Base-by-base conservation (phyloP, 2,329 filamentous ascomycete genomes). In the Delphinella strobiligena region DNA sequence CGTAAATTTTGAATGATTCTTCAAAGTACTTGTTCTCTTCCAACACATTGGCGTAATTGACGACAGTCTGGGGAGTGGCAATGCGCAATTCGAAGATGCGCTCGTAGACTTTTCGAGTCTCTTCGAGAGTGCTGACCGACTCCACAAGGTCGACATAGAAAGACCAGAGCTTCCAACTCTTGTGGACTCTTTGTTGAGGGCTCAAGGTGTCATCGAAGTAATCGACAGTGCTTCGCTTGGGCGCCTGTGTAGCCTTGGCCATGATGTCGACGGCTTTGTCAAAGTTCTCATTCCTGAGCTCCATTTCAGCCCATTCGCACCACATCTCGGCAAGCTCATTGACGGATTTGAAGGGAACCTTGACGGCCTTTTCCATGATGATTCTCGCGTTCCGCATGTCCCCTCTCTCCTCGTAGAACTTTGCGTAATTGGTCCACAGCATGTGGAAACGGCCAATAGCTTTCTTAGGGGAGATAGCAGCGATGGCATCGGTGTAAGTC, bases 221-320 rank as follows among this genome's bases (percentile, higher is more conserved):
- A 64, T 98, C 91, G n/a, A 98, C 87, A 2, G 79, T 93, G n/a
- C 89, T 95, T 48, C 86, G 72, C 61, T 96, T 96, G 0, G 91
- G 88, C n/a, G 91, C 85, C 59, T 94, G 88, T 4, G 91, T 89
- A 14, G 91, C 91, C 61, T 94, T 96, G 31, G 85, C 84, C 88
- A 98, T 95, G 56, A 98, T 89, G 45, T 82, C 81, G 46, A 95
- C 81, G 3, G 93, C 91, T 53, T 84, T 82, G 56, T 96, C 88
- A 48, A 96, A 95, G 55, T 96, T 93, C 54, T 96, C 88, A 53
- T 87, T 87, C 36, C 91, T 82, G 36, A 98, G 71, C 60, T 98
- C 91, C 82, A 98, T 86, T 61, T 98, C 89, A 1, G 93, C 89
- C 89, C 91, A 98, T 62, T 94, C 87, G 47, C 93, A 93, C 91